These are phyloP conservation scores for Camelina hispida DNA, from an alignment of 345 rosid species.

Conservation along the genomic window DNA sequence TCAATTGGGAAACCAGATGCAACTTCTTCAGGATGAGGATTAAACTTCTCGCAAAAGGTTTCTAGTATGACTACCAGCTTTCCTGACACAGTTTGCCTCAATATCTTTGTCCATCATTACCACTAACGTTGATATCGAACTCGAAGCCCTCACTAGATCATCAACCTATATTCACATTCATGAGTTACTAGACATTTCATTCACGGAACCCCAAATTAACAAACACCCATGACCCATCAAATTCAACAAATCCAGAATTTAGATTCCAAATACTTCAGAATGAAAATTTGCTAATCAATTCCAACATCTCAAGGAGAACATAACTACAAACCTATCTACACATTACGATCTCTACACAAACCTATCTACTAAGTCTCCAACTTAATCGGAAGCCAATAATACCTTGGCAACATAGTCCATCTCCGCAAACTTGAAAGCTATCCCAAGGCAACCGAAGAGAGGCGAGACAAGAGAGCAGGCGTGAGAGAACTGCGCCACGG, in stretches of 20 bases:
- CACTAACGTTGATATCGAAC: conserved; percentile 59
- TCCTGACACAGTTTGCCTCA: conserved; percentile 56
- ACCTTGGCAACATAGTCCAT: conserved; percentile 98
- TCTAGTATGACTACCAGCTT: conserved; percentile 86
- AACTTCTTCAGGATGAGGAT: conserved; percentile 95
- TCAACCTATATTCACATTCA: conserved; percentile 59
- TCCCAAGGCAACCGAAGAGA: conserved; percentile 86
- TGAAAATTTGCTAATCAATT: conserved; percentile 10
- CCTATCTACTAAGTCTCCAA: neutral
- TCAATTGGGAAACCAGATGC: conserved; percentile 99
- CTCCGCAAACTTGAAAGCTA: conserved; percentile 97
- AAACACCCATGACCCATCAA: too few relatives aligned
- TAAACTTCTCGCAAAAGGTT: conserved; percentile 89
- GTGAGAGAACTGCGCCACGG: conserved; percentile 72
- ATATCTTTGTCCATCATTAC: conserved; percentile 69
- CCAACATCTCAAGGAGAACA: too few relatives aligned
- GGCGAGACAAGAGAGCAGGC: conserved; percentile 95
- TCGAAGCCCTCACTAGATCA: conserved; percentile 78
- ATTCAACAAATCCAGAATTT: too few relatives aligned
- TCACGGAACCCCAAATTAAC: too few relatives aligned
- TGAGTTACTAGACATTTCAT: too few relatives aligned
- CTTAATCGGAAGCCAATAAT: neutral
- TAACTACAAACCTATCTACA: too few relatives aligned
- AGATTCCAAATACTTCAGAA: conserved; percentile 8
- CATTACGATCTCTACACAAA: neutral